Evolutionary conservation across 116 monocot genomes (phyloP).

Genomic region (Dioscorea cayenensis): DNA sequence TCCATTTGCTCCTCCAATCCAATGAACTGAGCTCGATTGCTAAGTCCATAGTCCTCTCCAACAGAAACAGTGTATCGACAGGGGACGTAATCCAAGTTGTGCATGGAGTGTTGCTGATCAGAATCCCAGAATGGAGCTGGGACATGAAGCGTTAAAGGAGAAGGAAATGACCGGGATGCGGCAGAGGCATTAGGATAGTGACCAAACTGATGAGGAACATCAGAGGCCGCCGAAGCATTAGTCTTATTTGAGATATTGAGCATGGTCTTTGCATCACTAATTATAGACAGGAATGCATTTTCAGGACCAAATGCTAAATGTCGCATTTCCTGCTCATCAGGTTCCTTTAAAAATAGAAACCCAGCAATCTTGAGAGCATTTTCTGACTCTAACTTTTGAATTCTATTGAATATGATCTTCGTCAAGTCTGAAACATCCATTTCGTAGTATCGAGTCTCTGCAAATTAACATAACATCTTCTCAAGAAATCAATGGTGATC

Average conservation of each 20-base stretch:
- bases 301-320: conserved; percentile 34
- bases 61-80: conserved; percentile 3
- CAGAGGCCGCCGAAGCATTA: conserved; percentile 4
- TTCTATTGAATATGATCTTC: conserved; percentile 27
- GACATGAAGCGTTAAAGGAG: conserved; percentile 16
- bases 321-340: conserved; percentile 28
- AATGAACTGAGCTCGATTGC: conserved; percentile 7
- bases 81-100: conserved; percentile 5
- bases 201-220: conserved; percentile 1
- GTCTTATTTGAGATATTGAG: conserved; percentile 17
- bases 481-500: not conserved
- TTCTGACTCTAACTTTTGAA: conserved; percentile 40
- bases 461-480: not conserved
- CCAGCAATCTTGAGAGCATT: conserved; percentile 44
- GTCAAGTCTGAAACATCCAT: conserved; percentile 26
- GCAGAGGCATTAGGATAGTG: not conserved
- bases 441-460: conserved; percentile 1
- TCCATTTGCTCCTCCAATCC: conserved; percentile 23
- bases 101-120: conserved; percentile 4
- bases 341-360: conserved; percentile 31
- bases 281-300: conserved; percentile 18
- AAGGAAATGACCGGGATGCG: conserved; percentile 12
- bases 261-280: conserved; percentile 31
- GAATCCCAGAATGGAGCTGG: conserved; percentile 13
- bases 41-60: conserved; percentile 4